Conservation (phyloP, 192 early-diverging fungal species). For the Coemansia reversa region DNA sequence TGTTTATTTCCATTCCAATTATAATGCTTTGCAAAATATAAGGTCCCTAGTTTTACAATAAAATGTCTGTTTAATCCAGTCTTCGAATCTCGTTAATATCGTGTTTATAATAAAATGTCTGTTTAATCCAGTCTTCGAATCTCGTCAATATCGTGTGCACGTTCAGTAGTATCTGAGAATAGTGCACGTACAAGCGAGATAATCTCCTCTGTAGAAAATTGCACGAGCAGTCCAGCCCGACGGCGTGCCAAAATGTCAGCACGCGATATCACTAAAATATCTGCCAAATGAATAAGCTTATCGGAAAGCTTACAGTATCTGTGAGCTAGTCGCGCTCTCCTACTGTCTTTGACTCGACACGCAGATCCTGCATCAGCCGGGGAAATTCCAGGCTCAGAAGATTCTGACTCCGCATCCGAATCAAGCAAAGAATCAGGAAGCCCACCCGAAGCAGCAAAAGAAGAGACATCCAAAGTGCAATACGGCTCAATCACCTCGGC, state of each 20-base stretch:
- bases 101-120: background rate
- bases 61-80: background rate
- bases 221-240: conserved; percentile 34
- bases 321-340: conserved; percentile 15
- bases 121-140: conserved; percentile 12
- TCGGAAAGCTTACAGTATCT: conserved; percentile 16
- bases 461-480: background rate
- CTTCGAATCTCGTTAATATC: conserved; percentile 24
- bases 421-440: background rate
- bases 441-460: background rate
- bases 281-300: conserved; percentile 38
- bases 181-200: conserved; percentile 26
- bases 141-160: conserved; percentile 26
- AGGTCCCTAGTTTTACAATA: no score
- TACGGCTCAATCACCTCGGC: conserved; percentile 4
- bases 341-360: background rate
- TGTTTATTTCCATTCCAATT: conserved; percentile 2
- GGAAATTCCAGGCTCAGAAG: background rate
- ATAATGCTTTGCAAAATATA: background rate
- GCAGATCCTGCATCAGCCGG: conserved; percentile 14
- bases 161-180: conserved; percentile 38
- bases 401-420: conserved; percentile 5
- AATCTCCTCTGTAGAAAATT: conserved; percentile 35
- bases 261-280: conserved; percentile 41
- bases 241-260: conserved; percentile 46